These are phyloP conservation scores for Colletotrichum trifolii DNA, from an alignment of 2,329 filamentous ascomycete species.

Conservation along the genomic window DNA sequence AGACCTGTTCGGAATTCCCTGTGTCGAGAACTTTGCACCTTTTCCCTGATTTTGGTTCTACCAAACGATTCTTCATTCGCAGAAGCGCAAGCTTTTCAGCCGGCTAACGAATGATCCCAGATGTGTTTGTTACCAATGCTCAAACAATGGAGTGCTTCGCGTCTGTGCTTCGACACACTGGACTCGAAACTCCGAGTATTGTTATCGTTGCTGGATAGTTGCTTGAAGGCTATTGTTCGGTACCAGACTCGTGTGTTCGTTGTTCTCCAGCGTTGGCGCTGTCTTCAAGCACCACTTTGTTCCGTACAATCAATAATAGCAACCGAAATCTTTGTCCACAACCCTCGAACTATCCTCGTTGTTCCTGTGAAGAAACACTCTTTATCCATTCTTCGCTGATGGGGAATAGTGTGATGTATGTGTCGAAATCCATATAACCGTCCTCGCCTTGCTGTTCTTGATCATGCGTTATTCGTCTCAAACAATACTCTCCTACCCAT, in stretches of 20 bases:
- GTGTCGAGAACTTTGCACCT: constrained; percentile 45
- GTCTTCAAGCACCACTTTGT: background rate
- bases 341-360: background rate
- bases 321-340: constrained; percentile 7
- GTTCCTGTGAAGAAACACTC: background rate
- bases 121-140: background rate
- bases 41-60: constrained; percentile 35
- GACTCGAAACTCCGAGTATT: no score
- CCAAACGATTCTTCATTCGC: constrained; percentile 1
- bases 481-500: no score
- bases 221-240: background rate
- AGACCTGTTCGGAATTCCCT: constrained; percentile 48
- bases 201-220: no score
- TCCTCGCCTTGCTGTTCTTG: no score
- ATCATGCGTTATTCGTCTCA: no score
- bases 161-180: no score
- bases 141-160: background rate
- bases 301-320: constrained; percentile 1
- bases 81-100: background rate
- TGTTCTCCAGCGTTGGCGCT: background rate
- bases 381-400: background rate
- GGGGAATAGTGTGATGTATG: background rate
- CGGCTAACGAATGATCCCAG: constrained; percentile 25
- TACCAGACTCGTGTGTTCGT: background rate
- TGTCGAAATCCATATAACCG: no score